Conservation (phyloP, 2,329 filamentous ascomycete genomes). For the Rhinocladiella similis region DNA sequence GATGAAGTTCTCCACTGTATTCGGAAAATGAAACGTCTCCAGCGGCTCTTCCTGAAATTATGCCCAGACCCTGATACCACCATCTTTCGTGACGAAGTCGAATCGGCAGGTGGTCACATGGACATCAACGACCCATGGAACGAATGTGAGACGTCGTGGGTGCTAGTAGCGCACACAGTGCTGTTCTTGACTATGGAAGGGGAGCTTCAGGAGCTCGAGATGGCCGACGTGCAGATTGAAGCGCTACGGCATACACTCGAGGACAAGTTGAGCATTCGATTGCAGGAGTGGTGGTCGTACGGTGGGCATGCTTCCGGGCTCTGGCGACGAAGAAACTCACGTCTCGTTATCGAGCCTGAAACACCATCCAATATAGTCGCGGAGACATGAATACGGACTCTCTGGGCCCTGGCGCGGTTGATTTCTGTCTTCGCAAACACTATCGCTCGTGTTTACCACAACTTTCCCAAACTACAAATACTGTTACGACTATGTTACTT, state of each 20-base stretch:
- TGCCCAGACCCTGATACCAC: conserved; percentile 41
- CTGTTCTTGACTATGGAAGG: conserved; percentile 18
- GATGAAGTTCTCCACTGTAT: conserved; percentile 47
- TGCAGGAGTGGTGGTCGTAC: conserved; percentile 22
- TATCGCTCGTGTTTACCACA: too few species aligned
- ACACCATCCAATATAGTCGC: background rate
- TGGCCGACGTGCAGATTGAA: conserved; percentile 27
- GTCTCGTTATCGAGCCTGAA: too few species aligned
- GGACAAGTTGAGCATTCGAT: conserved; percentile 5
- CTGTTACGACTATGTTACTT: too few species aligned
- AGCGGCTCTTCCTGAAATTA: conserved; percentile 57
- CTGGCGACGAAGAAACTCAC: conserved; percentile 6
- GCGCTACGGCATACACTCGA: conserved; percentile 20
- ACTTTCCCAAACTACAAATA: too few species aligned
- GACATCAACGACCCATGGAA: conserved; percentile 52
- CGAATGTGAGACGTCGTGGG: conserved; percentile 55
- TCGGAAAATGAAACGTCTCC: conserved; percentile 51
- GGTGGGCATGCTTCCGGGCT: conserved; percentile 14
- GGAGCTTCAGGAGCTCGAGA: conserved; percentile 17
- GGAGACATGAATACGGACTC: background rate
- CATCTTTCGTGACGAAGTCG: conserved; percentile 40
- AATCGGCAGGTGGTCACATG: conserved; percentile 34
- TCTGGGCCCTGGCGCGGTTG: too few species aligned
- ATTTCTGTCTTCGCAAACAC: too few species aligned
- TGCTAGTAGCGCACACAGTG: conserved; percentile 43